A percentile compares a stretch with the other conserved stretches of the same genome.
Evolutionary conservation across 176 grass and related monocot genomes (phyloP).

Genomic region (Oryza longistaminata): DNA sequence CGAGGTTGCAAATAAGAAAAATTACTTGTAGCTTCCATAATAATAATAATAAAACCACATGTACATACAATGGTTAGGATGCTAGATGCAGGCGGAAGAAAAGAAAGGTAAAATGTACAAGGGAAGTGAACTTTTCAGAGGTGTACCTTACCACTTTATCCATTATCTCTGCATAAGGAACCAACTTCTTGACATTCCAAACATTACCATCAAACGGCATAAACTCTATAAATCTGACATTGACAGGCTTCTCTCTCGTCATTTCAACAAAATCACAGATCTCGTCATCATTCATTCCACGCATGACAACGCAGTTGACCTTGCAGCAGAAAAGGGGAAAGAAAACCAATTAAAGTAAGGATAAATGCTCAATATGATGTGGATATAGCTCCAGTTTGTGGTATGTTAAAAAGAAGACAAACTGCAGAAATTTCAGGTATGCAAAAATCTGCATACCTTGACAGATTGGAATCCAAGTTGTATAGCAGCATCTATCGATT

Average conservation of each 20-base stretch:
- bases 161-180: constrained; percentile 89
- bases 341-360: not conserved
- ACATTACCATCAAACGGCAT: constrained; percentile 99
- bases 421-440: not conserved
- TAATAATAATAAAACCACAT: not conserved
- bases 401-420: not conserved
- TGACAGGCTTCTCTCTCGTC: constrained; percentile 78
- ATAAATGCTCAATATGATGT: not conserved
- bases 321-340: constrained; percentile 30
- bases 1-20: constrained; percentile 10
- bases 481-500: constrained; percentile 74
- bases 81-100: constrained; percentile 12
- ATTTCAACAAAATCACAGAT: constrained; percentile 90
- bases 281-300: constrained; percentile 91
- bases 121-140: constrained; percentile 34
- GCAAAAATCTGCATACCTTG: constrained; percentile 52
- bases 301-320: constrained; percentile 96
- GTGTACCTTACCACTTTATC: constrained; percentile 95
- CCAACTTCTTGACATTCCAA: constrained; percentile 95
- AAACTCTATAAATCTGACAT: constrained; percentile 98
- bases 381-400: constrained; percentile 9
- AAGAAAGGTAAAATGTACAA: not conserved
- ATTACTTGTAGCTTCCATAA: constrained; percentile 25
- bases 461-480: constrained; percentile 80
- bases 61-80: not conserved